Conservation (phyloP, 345 rosid species). For the Geranium rotundifolium region DNA sequence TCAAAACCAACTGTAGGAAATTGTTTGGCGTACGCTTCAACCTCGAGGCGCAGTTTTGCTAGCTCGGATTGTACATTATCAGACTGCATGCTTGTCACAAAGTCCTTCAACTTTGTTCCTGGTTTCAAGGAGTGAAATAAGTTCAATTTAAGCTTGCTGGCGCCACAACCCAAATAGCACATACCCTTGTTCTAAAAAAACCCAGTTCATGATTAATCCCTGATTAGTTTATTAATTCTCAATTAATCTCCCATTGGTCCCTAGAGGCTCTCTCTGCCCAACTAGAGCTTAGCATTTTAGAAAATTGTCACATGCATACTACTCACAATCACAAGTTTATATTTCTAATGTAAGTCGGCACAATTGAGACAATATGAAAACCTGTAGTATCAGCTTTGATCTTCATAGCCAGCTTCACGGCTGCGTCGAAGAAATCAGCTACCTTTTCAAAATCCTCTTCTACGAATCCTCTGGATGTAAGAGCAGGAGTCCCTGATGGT, state of each 20-base stretch:
- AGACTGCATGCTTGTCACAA: constrained; percentile 60
- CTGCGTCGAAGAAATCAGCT: constrained; percentile 78
- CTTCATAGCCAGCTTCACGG: constrained; percentile 72
- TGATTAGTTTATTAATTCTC: too few species aligned
- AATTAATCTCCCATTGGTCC: too few species aligned
- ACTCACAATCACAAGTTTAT: too few species aligned
- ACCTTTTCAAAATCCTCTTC: constrained; percentile 88
- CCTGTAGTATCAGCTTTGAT: constrained; percentile 67
- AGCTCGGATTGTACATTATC: constrained; percentile 52
- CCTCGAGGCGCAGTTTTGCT: constrained; percentile 47
- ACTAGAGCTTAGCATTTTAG: too few species aligned
- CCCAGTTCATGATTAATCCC: too few species aligned
- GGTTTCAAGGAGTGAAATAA: constrained; percentile 3
- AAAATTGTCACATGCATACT: too few species aligned
- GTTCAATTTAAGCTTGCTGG: neutral
- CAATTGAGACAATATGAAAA: constrained; percentile 3
- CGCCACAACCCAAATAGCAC: too few species aligned
- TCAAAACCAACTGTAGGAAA: constrained; percentile 86
- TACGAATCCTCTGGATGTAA: constrained; percentile 83
- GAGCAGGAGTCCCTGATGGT: constrained; percentile 82
- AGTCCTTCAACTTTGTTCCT: constrained; percentile 86
- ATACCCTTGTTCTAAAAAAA: too few species aligned
- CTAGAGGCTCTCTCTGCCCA: too few species aligned
- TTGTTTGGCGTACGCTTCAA: constrained; percentile 71
- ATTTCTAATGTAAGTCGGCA: too few species aligned